Evolutionary conservation across 2,329 filamentous ascomycete species (phyloP).

Genomic region (Rosellinia necatrix): DNA sequence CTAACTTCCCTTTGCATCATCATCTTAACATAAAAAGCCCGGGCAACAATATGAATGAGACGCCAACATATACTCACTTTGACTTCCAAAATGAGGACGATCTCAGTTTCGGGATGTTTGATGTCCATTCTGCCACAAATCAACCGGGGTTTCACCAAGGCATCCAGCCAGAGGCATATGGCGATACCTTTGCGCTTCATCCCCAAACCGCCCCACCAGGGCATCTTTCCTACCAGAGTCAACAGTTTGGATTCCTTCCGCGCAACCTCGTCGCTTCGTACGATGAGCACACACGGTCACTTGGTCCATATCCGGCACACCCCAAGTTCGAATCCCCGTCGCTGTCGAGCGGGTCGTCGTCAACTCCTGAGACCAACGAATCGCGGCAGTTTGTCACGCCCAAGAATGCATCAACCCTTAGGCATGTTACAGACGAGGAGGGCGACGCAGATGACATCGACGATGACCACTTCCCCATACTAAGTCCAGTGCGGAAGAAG

Average conservation of each 20-base stretch:
- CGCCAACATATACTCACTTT: constrained; percentile 31
- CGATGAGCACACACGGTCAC: constrained; percentile 14
- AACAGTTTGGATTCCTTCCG: constrained; percentile 15
- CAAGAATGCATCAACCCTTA: constrained; percentile 18
- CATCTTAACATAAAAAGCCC: background rate
- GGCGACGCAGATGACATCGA: constrained; percentile 17
- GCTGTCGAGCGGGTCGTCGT: constrained; percentile 36
- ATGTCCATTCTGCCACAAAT: constrained; percentile 14
- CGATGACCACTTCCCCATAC: constrained; percentile 5
- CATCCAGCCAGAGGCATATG: constrained; percentile 18
- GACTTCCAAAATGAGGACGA: constrained; percentile 31
- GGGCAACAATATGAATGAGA: constrained; percentile 32
- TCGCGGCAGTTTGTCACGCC: constrained; percentile 35
- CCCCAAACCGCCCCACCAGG: constrained; percentile 16
- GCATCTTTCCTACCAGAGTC: constrained; percentile 13
- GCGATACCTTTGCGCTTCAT: constrained; percentile 23
- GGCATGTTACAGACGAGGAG: constrained; percentile 10
- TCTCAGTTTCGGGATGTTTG: constrained; percentile 31
- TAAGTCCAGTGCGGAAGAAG: constrained; percentile 33
- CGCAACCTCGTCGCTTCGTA: constrained; percentile 19
- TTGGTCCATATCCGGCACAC: constrained; percentile 21
- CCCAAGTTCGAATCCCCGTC: constrained; percentile 31
- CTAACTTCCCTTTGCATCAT: background rate
- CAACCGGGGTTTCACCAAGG: constrained; percentile 24
- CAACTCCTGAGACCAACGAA: constrained; percentile 32